A percentile compares a stretch with the other conserved stretches of the same genome.
phyloP scores from a whole-genome alignment of 1,139 yeast genomes.

The Yamadazyma aaseri region DNA sequence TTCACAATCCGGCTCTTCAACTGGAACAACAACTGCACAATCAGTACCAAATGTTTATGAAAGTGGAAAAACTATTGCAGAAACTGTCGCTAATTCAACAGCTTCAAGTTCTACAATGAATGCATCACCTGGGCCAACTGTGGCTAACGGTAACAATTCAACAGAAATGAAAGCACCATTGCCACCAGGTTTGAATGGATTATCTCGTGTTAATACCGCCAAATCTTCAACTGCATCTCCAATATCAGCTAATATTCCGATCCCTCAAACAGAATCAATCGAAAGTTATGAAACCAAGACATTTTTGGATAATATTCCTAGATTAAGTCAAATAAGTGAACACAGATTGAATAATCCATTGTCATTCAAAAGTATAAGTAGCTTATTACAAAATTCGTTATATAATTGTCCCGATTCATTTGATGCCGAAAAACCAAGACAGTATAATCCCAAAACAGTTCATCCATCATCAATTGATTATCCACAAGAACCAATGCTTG shows the following conservation, averaged over 20 bases:
- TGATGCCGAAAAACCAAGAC: conserved; percentile 84
- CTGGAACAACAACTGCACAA: conserved; percentile 10
- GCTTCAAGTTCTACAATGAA: conserved; percentile 17
- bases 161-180: conserved; percentile 13
- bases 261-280: conserved; percentile 11
- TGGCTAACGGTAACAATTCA: conserved; percentile 8
- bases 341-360: conserved; percentile 48
- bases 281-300: conserved; percentile 18
- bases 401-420: conserved; percentile 91
- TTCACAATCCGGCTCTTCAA: conserved; percentile 13
- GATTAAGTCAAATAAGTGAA: conserved; percentile 32
- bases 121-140: conserved; percentile 14
- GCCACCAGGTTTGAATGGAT: conserved; percentile 26
- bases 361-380: conserved; percentile 55
- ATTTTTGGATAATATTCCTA: conserved; percentile 32
- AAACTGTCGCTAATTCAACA: conserved; percentile 14
- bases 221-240: conserved; percentile 21
- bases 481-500: conserved; percentile 85
- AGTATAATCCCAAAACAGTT: conserved; percentile 76
- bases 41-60: conserved; percentile 13
- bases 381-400: conserved; percentile 69
- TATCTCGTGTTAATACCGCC: conserved; percentile 14
- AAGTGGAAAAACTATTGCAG: conserved; percentile 18
- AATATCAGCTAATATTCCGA: conserved; percentile 10
- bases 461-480: conserved; percentile 90